Evolutionary conservation across 305 asterid species (phyloP).

Genomic region (Fraxinus latifolia): DNA sequence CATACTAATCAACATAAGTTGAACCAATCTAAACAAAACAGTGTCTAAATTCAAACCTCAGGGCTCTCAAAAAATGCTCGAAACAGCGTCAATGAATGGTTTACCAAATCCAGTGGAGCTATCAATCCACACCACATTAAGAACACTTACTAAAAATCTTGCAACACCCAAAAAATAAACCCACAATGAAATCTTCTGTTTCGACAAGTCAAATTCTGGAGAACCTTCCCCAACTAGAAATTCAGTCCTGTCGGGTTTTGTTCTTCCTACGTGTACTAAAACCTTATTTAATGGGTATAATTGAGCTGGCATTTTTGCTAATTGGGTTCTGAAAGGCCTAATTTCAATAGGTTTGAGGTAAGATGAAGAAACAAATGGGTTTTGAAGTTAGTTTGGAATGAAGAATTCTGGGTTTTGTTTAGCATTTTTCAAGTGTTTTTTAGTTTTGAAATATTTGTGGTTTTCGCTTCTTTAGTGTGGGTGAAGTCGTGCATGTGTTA

Average conservation of each 20-base stretch:
- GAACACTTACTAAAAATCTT: slow-evolving; percentile 60
- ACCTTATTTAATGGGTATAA: slow-evolving; percentile 3
- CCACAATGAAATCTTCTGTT: slow-evolving; percentile 82
- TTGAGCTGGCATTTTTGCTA: not conserved
- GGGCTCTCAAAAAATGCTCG: slow-evolving; percentile 59
- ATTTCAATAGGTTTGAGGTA: slow-evolving; percentile 9
- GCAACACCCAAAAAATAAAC: slow-evolving; percentile 52
- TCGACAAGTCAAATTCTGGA: slow-evolving; percentile 57
- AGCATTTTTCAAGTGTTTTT: no score
- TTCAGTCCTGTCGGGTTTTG: slow-evolving; percentile 38
- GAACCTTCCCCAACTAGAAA: slow-evolving; percentile 75
- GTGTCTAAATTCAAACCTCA: slow-evolving; percentile 48
- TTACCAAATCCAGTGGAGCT: slow-evolving; percentile 77
- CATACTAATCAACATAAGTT: not conserved
- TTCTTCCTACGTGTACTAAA: slow-evolving; percentile 34
- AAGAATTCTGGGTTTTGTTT: slow-evolving; percentile 27
- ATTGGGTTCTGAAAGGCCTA: not conserved
- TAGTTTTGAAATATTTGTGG: not conserved
- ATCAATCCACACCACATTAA: slow-evolving; percentile 74
- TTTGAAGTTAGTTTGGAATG: not conserved
- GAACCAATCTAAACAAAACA: no score
- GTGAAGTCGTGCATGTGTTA: not conserved
- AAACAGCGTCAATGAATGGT: slow-evolving; percentile 55
- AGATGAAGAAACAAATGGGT: slow-evolving; percentile 13
- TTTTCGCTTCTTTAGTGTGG: not conserved